A percentile compares a stretch with the other conserved stretches of the same genome.
phyloP scores from a whole-genome alignment of 2,329 filamentous ascomycete genomes.

The Phyllosticta citribraziliensis region DNA sequence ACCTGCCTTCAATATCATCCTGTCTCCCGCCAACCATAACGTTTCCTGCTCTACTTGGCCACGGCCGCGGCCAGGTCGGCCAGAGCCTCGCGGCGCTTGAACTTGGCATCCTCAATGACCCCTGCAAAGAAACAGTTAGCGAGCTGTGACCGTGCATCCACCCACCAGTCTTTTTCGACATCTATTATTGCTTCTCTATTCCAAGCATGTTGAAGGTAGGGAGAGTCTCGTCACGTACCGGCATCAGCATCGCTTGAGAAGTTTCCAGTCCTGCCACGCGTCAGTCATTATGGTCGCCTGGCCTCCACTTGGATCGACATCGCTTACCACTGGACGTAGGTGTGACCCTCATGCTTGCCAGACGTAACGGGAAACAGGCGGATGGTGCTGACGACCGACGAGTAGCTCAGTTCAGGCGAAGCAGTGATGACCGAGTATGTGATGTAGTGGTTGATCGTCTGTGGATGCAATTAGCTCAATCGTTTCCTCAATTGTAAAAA shows the following conservation, averaged over 20 bases:
- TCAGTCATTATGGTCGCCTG: background rate
- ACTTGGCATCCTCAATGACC: conserved; percentile 66
- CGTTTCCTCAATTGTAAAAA: conserved; percentile 1
- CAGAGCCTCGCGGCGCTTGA: conserved; percentile 64
- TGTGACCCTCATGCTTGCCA: conserved; percentile 53
- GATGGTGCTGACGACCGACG: conserved; percentile 57
- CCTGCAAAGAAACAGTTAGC: conserved; percentile 31
- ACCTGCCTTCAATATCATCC: conserved; percentile 2
- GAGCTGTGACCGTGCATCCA: background rate
- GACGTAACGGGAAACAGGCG: conserved; percentile 57
- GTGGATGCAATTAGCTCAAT: conserved; percentile 2
- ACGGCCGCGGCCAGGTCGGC: conserved; percentile 52
- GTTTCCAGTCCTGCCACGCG: conserved; percentile 39
- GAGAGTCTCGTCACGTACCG: conserved; percentile 37
- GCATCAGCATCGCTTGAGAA: conserved; percentile 63
- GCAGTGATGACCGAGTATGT: conserved; percentile 63
- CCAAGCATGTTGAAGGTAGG: background rate
- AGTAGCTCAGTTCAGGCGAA: conserved; percentile 55
- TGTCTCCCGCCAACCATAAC: background rate
- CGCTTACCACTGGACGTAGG: conserved; percentile 53
- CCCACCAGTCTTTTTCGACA: background rate
- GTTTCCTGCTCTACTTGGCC: conserved; percentile 6
- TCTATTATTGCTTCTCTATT: background rate
- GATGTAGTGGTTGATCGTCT: conserved; percentile 65
- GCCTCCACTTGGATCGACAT: background rate